phyloP scores from a whole-genome alignment of 352 stramenopile genomes.

The Thalassiosira hispida region DNA sequence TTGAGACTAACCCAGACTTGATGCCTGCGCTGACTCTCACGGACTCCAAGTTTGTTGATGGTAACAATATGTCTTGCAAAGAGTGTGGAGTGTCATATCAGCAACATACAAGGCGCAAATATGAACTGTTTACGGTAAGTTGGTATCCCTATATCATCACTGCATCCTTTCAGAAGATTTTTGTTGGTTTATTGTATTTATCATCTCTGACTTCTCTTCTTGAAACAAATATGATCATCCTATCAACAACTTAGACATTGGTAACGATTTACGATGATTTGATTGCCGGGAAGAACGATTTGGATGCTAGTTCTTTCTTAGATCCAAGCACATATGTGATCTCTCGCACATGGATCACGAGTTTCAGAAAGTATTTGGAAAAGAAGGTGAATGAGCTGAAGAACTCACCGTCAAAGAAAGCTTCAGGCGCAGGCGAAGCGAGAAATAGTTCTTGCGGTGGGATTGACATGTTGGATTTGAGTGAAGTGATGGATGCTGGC shows the following conservation, averaged over 20 bases:
- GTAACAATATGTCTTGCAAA: constrained; percentile 54
- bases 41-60: constrained; percentile 42
- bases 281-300: constrained; percentile 43
- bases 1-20: too few relatives aligned
- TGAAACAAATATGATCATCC: constrained; percentile 2
- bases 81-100: constrained; percentile 60
- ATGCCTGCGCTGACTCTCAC: constrained; percentile 13
- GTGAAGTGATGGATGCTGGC: background rate
- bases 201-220: background rate
- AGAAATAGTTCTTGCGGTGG: constrained; percentile 24
- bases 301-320: constrained; percentile 3
- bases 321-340: constrained; percentile 36
- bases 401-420: background rate
- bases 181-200: too few relatives aligned
- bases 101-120: constrained; percentile 33
- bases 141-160: background rate
- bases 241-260: constrained; percentile 20
- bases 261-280: constrained; percentile 47
- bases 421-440: background rate
- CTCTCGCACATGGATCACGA: constrained; percentile 45
- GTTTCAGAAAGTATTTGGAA: constrained; percentile 47
- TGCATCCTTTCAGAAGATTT: background rate
- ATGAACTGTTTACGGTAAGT: constrained; percentile 38
- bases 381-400: constrained; percentile 30
- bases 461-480: constrained; percentile 40